A percentile compares a stretch with the other conserved stretches of the same genome.
Evolutionary conservation across 495 filamentous ascomycete species (phyloP).

Genomic region (Articulospora tetracladia): DNA sequence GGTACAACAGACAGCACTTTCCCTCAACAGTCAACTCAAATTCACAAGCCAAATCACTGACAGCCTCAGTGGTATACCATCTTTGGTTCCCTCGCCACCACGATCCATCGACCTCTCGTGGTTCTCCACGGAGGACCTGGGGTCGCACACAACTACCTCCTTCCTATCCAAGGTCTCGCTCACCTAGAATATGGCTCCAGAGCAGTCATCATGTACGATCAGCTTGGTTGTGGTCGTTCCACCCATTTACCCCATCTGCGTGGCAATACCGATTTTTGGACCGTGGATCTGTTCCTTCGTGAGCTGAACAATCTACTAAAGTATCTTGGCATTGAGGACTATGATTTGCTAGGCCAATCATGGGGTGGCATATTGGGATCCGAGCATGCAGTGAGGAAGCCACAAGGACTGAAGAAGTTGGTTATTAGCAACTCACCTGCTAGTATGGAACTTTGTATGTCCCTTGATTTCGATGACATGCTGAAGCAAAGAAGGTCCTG

Average conservation of each 20-base stretch:
- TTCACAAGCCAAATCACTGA: not conserved
- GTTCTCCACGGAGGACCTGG: constrained; percentile 42
- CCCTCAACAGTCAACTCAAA: too few relatives aligned
- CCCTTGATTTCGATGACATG: not conserved
- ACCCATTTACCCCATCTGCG: constrained; percentile 40
- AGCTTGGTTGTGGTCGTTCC: constrained; percentile 43
- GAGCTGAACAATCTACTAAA: constrained; percentile 47
- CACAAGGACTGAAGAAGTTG: constrained; percentile 36
- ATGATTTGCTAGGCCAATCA: constrained; percentile 41
- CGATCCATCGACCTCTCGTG: constrained; percentile 29
- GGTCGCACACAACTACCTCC: constrained; percentile 35
- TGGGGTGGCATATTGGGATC: constrained; percentile 51
- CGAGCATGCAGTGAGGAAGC: constrained; percentile 30
- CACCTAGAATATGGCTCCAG: constrained; percentile 19
- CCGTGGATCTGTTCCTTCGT: constrained; percentile 37
- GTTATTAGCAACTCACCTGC: constrained; percentile 38
- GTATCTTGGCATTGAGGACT: constrained; percentile 34
- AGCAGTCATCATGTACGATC: constrained; percentile 51
- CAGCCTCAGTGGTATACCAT: constrained; percentile 36
- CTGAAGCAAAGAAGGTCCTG: not conserved
- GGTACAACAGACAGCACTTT: too few relatives aligned
- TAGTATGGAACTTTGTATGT: constrained; percentile 27
- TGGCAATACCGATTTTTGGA: constrained; percentile 43
- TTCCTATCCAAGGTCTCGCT: constrained; percentile 30
- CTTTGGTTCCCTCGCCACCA: constrained; percentile 30